A percentile compares a stretch with the other conserved stretches of the same genome.
Conservation (phyloP, 345 rosid genomes). For the Aquilaria malaccensis region DNA sequence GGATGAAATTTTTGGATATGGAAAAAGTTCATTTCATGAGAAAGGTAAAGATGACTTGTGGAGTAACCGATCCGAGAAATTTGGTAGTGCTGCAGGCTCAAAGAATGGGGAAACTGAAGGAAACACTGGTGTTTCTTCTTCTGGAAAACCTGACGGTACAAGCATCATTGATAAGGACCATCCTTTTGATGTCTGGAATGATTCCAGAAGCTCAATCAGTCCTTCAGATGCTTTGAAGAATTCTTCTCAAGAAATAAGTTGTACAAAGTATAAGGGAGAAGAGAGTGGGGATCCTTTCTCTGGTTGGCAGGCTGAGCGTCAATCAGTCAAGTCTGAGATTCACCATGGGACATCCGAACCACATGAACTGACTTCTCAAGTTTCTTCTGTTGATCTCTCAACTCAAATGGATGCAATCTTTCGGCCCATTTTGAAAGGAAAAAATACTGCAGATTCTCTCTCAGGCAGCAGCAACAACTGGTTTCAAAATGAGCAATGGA, state of each 20-base stretch:
- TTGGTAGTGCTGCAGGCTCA: slow-evolving; percentile 11
- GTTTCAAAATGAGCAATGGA: slow-evolving; percentile 46
- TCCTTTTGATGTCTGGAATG: slow-evolving; percentile 60
- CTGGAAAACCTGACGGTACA: slow-evolving; percentile 15
- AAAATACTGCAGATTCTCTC: slow-evolving; percentile 26
- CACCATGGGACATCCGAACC: slow-evolving; percentile 20
- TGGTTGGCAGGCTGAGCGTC: slow-evolving; percentile 54
- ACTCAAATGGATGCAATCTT: slow-evolving; percentile 50
- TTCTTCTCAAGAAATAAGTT: slow-evolving; percentile 19
- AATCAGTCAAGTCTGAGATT: slow-evolving; percentile 28
- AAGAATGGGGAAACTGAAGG: slow-evolving; percentile 16
- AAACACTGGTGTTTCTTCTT: slow-evolving; percentile 8
- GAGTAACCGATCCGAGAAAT: slow-evolving; percentile 20
- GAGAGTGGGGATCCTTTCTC: slow-evolving; percentile 31
- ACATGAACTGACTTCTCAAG: slow-evolving; percentile 28
- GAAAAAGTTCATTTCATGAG: slow-evolving; percentile 22
- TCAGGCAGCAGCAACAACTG: slow-evolving; percentile 32
- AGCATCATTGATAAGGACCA: slow-evolving; percentile 36
- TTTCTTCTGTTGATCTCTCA: slow-evolving; percentile 42
- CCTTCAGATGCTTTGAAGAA: slow-evolving; percentile 18
- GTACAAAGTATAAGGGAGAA: slow-evolving; percentile 17
- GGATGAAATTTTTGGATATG: slow-evolving; percentile 56
- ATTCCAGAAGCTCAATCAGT: slow-evolving; percentile 42
- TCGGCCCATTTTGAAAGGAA: slow-evolving; percentile 32
- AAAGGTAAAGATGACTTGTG: slow-evolving; percentile 28